phyloP scores from a whole-genome alignment of 306 rosid species.

The Dalbergia cultrata region DNA sequence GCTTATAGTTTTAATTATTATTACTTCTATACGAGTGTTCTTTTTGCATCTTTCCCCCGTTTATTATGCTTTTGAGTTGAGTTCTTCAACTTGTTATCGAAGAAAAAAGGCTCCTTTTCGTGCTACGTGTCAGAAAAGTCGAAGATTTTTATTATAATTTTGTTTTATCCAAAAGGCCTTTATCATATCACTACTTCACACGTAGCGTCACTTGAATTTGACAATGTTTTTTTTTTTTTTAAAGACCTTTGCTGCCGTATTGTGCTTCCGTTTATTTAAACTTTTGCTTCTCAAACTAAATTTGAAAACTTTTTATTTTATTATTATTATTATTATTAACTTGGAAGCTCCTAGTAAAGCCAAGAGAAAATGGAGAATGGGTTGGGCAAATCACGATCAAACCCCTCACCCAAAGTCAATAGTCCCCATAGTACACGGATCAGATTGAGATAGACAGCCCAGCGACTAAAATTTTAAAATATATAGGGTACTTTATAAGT shows the following conservation, averaged over 20 bases:
- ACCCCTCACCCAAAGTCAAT: too few species aligned
- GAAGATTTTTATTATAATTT: not conserved
- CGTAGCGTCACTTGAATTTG: not conserved
- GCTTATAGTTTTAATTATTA: slow-evolving; percentile 4
- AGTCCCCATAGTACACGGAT: too few species aligned
- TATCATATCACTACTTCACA: not conserved
- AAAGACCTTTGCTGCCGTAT: not conserved
- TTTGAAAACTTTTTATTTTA: not conserved
- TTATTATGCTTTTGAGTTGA: not conserved
- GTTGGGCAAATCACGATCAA: too few species aligned
- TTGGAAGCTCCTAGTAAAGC: too few species aligned
- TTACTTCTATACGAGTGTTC: too few species aligned
- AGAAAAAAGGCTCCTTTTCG: too few species aligned
- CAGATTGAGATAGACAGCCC: too few species aligned
- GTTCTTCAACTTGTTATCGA: too few species aligned
- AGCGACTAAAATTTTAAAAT: too few species aligned
- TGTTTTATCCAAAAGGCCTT: not conserved
- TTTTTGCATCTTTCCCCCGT: slow-evolving; percentile 7
- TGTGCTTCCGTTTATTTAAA: not conserved
- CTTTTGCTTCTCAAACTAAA: not conserved
- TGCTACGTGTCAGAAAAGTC: not conserved
- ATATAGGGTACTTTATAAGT: too few species aligned
- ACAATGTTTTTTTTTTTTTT: not conserved
- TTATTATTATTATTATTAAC: too few species aligned
- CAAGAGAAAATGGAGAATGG: too few species aligned